These are phyloP conservation scores for Zopfia rhizophila DNA, from an alignment of 2,329 filamentous ascomycete genomes.

Conservation along the genomic window DNA sequence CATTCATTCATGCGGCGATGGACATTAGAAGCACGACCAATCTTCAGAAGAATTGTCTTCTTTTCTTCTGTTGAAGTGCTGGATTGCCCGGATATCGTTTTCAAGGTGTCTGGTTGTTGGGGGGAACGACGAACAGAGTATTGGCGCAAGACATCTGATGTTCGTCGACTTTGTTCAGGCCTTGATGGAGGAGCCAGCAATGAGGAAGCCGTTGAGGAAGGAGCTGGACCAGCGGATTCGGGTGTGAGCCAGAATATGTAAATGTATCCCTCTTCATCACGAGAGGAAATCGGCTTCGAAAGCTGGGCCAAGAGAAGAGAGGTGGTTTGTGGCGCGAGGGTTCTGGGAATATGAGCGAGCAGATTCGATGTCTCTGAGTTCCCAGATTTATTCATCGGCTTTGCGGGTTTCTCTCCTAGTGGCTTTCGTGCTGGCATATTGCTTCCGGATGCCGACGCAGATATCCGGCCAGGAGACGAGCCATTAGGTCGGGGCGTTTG, in stretches of 20 bases:
- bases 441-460: conserved; percentile 15
- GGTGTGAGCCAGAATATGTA: conserved; percentile 97
- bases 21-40: conserved; percentile 80
- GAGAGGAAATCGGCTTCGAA: conserved; percentile 75
- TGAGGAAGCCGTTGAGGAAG: conserved; percentile 57
- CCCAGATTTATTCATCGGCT: conserved; percentile 33
- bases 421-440: conserved; percentile 36
- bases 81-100: background rate
- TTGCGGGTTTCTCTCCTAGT: conserved; percentile 33
- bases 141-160: conserved; percentile 45
- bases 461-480: conserved; percentile 1
- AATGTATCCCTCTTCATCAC: conserved; percentile 86
- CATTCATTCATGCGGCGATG: conserved; percentile 92
- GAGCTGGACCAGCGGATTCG: conserved; percentile 66
- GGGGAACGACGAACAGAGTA: conserved; percentile 37
- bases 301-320: conserved; percentile 81
- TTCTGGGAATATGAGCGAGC: conserved; percentile 75
- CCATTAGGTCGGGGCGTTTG: conserved; percentile 10
- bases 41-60: conserved; percentile 74
- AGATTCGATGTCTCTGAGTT: conserved; percentile 55
- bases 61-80: conserved; percentile 29
- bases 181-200: conserved; percentile 65
- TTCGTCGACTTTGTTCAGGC: conserved; percentile 37
- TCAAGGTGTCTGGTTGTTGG: conserved; percentile 10
- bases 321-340: conserved; percentile 73